Percentiles rank a stretch among this genome's conserved stretches.
Conservation (phyloP, 2,329 filamentous ascomycete species). For the Botrytis medusae region DNA sequence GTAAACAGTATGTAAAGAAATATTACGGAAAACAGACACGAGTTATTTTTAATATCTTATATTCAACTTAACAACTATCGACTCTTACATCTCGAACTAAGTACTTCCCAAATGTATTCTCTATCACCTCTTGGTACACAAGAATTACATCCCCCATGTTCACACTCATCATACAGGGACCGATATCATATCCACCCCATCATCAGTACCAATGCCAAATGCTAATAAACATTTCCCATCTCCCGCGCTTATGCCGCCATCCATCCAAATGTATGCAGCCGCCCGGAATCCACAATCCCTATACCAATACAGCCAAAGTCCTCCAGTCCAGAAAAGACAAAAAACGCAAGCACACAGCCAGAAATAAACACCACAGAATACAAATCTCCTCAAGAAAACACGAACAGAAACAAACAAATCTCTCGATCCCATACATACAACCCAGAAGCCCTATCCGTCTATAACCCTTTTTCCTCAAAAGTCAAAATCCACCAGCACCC, state of each 20-base stretch:
- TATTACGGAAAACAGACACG: background rate
- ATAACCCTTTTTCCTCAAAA: conserved; percentile 8
- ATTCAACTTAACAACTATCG: background rate
- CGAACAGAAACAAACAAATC: background rate
- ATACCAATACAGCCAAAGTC: conserved; percentile 5
- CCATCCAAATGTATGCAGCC: conserved; percentile 14
- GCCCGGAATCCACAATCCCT: background rate
- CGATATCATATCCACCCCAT: background rate
- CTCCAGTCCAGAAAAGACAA: background rate
- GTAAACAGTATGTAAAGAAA: background rate
- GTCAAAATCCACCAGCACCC: conserved; percentile 1
- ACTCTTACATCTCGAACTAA: background rate
- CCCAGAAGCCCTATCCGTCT: conserved; percentile 2
- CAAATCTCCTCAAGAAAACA: background rate
- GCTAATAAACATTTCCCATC: background rate
- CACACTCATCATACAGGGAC: background rate
- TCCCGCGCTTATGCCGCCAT: background rate
- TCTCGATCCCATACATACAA: conserved; percentile 6
- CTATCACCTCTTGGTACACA: background rate
- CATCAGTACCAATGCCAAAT: conserved; percentile 2
- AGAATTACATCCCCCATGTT: background rate
- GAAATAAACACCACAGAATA: conserved; percentile 3
- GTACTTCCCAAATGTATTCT: background rate
- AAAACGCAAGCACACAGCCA: background rate
- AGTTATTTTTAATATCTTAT: background rate